A percentile compares a stretch with the other conserved stretches of the same genome.
phyloP scores from a whole-genome alignment of 2,329 filamentous ascomycete genomes.

The Botrytis medusae region DNA sequence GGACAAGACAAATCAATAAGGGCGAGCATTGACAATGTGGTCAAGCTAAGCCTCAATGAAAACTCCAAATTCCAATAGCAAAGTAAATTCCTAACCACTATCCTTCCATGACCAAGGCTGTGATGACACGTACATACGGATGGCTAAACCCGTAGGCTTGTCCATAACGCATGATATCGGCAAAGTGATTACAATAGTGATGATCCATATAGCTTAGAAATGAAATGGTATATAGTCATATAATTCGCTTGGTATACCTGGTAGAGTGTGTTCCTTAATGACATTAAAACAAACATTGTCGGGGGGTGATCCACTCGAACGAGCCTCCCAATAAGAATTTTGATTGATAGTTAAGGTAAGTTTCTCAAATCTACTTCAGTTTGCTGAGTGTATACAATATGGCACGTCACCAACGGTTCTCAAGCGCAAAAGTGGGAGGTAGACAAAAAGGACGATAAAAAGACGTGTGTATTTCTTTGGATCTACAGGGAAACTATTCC shows the following conservation, averaged over 20 bases:
- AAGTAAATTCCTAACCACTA: background rate
- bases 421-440: background rate
- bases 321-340: no score
- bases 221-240: no score
- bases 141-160: background rate
- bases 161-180: background rate
- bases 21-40: background rate
- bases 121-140: background rate
- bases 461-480: background rate
- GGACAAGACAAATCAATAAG: background rate
- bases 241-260: no score
- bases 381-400: no score
- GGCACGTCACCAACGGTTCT: no score
- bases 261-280: no score
- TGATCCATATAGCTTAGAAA: background rate
- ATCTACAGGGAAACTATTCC: background rate
- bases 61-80: background rate
- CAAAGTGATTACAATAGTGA: background rate
- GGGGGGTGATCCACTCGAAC: no score
- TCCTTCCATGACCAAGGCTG: background rate
- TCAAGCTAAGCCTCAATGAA: background rate
- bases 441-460: background rate
- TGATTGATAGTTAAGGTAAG: no score
- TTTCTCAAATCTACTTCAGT: no score
- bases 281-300: no score